phyloP scores from a whole-genome alignment of 306 rosid genomes.

The Clitoria ternatea region DNA sequence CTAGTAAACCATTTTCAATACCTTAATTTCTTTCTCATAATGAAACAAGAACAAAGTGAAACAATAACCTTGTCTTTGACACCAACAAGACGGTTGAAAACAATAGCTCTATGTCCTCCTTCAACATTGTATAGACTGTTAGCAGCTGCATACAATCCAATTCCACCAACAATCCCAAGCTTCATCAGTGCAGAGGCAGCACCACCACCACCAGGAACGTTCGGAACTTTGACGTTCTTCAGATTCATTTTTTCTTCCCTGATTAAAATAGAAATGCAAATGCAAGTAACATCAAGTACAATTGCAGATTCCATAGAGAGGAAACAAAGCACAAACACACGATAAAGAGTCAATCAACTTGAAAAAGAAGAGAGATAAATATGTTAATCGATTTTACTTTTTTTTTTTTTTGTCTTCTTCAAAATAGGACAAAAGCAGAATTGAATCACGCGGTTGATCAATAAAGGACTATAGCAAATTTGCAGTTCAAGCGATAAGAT shows the following conservation, averaged over 20 bases:
- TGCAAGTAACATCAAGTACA: not conserved
- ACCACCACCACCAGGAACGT: slow-evolving; percentile 65
- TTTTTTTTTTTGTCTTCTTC: too few species aligned
- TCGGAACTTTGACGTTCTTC: slow-evolving; percentile 35
- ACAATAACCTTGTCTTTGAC: slow-evolving; percentile 70
- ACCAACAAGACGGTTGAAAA: slow-evolving; percentile 74
- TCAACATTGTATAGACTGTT: slow-evolving; percentile 89
- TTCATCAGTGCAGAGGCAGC: slow-evolving; percentile 47
- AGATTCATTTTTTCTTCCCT: slow-evolving; percentile 27
- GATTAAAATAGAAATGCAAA: not conserved
- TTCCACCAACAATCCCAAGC: slow-evolving; percentile 52
- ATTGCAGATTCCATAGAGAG: not conserved
- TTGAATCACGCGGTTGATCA: not conserved
- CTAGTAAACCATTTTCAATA: not conserved
- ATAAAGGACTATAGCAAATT: not conserved
- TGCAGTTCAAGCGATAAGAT: not conserved
- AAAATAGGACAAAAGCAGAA: not conserved
- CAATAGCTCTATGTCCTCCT: slow-evolving; percentile 82
- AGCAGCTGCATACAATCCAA: slow-evolving; percentile 59
- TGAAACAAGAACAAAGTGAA: not conserved
- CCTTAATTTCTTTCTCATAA: not conserved
- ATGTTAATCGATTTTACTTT: not conserved
- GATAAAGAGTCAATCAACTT: not conserved
- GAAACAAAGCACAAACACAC: not conserved
- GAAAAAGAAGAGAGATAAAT: not conserved